Base-by-base conservation (phyloP, 1,284 basidiomycete species). In the Sutorius eximius region DNA sequence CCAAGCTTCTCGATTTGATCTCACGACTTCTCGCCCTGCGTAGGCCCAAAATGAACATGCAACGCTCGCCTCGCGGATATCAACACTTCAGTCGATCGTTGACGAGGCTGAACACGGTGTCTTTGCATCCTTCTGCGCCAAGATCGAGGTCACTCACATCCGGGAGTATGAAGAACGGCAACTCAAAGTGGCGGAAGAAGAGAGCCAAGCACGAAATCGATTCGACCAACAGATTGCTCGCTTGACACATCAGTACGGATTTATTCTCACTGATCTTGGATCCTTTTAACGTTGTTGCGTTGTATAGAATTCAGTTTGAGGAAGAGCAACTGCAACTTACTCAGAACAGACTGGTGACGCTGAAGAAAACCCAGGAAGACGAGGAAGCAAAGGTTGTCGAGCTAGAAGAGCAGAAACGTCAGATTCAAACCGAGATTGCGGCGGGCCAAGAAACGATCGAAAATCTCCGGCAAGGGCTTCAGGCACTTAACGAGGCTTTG, bases 101-200 rank as follows among this genome's bases (percentile, higher is more conserved):
- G 81, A 93, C 61, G 75, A 74, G 11, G 94, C 89, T 0, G 96
- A 98, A 68, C 92, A 95, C 63, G 76, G 74, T 2, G 77, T 97
- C 20, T 99, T 97, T 67, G 77, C 70, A 0, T 71, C 74, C 3
- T 99, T 99, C 76, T 98, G 96, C 71, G 69, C 72, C 36, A 81
- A 84, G 53, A 95, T 99, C 62, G 83, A 86, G 6, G 89, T 98
- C 10, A 71, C 74, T 33, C 87, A 89, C 73, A 95, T 99, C 59
- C 86, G 96, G 42, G 93, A 97, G 59, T 99, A 98, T 70, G 96
- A 99, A 73, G 89, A 93, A 68, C 84, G 91, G 18, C 95, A 98
- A 67, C 79, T 98, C 32, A 91, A 89, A 69, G 81, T 91, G 22
- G 91, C 91, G 1, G 86, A 93, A 68, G 88, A 91, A 62, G 93